Percentiles rank a stretch among this genome's conserved stretches.
Conservation (phyloP, 2,329 filamentous ascomycete genomes). For the Apiospora phragmitis region DNA sequence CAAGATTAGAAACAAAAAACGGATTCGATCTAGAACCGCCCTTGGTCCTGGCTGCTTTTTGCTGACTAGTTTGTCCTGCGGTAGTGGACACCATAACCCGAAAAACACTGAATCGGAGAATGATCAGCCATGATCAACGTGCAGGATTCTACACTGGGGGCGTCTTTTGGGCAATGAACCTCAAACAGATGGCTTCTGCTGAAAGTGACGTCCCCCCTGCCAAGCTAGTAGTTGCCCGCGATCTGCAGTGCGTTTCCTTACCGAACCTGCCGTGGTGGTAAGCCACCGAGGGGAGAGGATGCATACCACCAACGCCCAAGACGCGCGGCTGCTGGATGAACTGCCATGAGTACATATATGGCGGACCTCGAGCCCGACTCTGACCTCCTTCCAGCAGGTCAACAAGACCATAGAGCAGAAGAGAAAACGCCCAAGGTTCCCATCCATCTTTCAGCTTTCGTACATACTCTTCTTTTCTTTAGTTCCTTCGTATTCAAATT, state of each 20-base stretch:
- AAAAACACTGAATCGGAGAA: not conserved
- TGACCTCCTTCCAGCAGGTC: not conserved
- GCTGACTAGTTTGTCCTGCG: not conserved
- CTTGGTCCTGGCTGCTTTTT: not conserved
- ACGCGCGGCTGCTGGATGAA: not conserved
- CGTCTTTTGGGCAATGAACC: not conserved
- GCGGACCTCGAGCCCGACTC: not conserved
- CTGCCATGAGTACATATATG: not conserved
- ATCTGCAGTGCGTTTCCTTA: not conserved
- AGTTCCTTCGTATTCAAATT: not conserved
- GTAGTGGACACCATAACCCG: not conserved
- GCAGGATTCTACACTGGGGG: not conserved
- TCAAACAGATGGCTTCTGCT: not conserved
- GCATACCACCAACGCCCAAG: not conserved
- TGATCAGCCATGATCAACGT: not conserved
- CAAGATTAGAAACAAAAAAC: not conserved
- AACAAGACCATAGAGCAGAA: not conserved
- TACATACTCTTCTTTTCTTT: not conserved
- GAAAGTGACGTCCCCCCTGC: not conserved
- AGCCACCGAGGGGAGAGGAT: not conserved
- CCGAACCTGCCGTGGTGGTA: not conserved
- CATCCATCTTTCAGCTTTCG: not conserved
- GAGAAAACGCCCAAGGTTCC: not conserved
- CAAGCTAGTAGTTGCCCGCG: not conserved
- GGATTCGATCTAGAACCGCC: not conserved